Evolutionary conservation across 768 basidiomycete species (phyloP).

Genomic region (Lepiota venenata): DNA sequence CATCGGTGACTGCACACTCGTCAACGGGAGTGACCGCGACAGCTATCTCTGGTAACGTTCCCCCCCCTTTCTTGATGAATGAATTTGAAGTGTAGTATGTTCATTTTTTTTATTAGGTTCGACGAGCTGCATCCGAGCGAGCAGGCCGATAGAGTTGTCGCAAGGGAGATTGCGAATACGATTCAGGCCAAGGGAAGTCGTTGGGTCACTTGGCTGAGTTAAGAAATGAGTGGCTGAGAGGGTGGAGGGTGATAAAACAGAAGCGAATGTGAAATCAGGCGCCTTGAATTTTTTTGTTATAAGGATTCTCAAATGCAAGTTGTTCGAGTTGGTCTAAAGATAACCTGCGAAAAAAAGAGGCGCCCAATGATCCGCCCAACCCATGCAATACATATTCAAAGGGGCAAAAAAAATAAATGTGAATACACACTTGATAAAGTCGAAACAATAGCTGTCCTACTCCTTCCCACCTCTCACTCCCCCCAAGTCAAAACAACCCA

Average conservation of each 20-base stretch:
- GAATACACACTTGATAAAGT: not conserved
- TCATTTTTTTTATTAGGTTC: too few species aligned
- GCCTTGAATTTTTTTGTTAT: too few species aligned
- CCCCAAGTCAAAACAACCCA: conserved; percentile 54
- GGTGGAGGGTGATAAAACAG: not conserved
- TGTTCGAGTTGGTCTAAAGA: too few species aligned
- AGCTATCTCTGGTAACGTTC: conserved; percentile 53
- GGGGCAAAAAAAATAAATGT: not conserved
- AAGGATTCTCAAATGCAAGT: too few species aligned
- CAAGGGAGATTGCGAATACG: conserved; percentile 44
- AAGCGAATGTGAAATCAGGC: too few species aligned
- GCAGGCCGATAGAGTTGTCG: conserved; percentile 52
- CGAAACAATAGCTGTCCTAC: not conserved
- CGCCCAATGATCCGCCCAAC: not conserved
- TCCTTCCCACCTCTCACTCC: not conserved
- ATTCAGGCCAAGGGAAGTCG: conserved; percentile 39
- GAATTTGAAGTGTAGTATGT: conserved; percentile 50
- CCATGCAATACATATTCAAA: not conserved
- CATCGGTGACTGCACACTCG: conserved; percentile 30
- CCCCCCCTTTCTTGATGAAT: not conserved
- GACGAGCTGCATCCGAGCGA: conserved; percentile 63
- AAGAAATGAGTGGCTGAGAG: too few species aligned
- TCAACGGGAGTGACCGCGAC: conserved; percentile 42
- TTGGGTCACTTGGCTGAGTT: conserved; percentile 54
- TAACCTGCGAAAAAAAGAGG: not conserved